phyloP scores from a whole-genome alignment of 305 asterid genomes.

The Salvia sclarea region DNA sequence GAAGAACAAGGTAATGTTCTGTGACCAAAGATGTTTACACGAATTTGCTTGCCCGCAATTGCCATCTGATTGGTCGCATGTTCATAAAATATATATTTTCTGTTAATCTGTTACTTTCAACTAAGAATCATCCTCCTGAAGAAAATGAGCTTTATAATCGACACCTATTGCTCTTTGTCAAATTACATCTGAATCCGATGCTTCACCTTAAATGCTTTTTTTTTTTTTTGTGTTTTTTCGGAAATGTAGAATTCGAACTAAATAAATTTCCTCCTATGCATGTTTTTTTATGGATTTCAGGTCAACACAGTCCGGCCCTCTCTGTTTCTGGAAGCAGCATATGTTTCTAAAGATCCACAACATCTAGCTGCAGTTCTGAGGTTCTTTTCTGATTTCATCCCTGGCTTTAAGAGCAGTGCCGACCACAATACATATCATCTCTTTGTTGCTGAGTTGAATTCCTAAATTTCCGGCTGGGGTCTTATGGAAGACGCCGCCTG shows the following conservation, averaged over 20 bases:
- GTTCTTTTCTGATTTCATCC: constrained; percentile 83
- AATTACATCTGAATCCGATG: not conserved
- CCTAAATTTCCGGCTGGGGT: constrained; percentile 36
- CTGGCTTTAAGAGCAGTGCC: constrained; percentile 72
- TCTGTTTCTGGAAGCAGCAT: constrained; percentile 86
- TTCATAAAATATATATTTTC: constrained; percentile 4
- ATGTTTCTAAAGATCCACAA: constrained; percentile 73
- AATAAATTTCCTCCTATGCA: not conserved
- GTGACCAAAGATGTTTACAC: not conserved
- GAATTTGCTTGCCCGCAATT: not conserved
- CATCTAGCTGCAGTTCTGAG: constrained; percentile 84
- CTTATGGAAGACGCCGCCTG: not conserved
- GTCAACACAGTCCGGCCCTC: constrained; percentile 83
- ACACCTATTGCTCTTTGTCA: too few species aligned
- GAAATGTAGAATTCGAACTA: not conserved
- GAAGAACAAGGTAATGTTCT: constrained; percentile 63
- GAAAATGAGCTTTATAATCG: not conserved
- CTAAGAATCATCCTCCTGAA: not conserved
- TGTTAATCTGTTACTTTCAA: not conserved
- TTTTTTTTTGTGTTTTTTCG: not conserved
- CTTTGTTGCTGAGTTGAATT: constrained; percentile 59
- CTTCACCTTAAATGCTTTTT: not conserved
- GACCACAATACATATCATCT: constrained; percentile 59
- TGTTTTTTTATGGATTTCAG: constrained; percentile 45
- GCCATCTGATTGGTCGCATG: constrained; percentile 17